Evolutionary conservation across 352 stramenopile genomes (phyloP), one percentile per base, ranked within the genome.

Genomic region (Phytopythium litorale): DNA sequence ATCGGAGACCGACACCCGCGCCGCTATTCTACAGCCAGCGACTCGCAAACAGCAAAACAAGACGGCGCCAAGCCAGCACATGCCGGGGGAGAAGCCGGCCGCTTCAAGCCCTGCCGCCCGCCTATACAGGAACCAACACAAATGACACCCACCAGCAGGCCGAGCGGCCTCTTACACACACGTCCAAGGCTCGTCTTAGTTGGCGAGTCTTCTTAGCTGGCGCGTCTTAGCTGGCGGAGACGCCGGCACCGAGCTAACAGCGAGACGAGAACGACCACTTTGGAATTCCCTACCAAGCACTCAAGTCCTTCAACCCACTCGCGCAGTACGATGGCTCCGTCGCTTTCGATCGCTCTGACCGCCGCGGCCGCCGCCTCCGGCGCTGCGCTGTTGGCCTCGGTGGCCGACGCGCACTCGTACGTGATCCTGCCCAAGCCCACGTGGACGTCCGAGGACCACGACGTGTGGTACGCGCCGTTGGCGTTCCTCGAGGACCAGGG

Each of bases 401-500:
- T 60, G 16, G 55, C 63, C 0, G 52, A 75, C 3, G 73, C 68
- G 11, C 73, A 81, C 53, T 71, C 78, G 42, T 66, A 71, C 51
- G 71, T 81, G 46, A 63, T 77, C 30, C 63, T 79, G 16, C 73
- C 73, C 9, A 59, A 64, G 21, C 73, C 70, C 23, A 79, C 71
- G 40, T 81, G 68, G 54, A 79, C 8, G 7, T n/a, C 66, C 15
- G 38, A 43, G 65, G 67, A 72, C 25, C 61, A 72, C 48, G 72
- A 73, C 45, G 70, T 67, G 51, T 68, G 75, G 67, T 77, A 76
- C 62, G 70, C 73, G 0, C 76, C 72, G 21, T 51, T 80, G 30
- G 76, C 72, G 42, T 81, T 81, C 62, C 66, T 84, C 12, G 77
- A 83, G 65, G 64, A 72, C 56, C 77, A 84, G 53, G 70, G 66